These are phyloP conservation scores for Atkinsonella texensis DNA, from an alignment of 2,329 filamentous ascomycete genomes.

Conservation along the genomic window DNA sequence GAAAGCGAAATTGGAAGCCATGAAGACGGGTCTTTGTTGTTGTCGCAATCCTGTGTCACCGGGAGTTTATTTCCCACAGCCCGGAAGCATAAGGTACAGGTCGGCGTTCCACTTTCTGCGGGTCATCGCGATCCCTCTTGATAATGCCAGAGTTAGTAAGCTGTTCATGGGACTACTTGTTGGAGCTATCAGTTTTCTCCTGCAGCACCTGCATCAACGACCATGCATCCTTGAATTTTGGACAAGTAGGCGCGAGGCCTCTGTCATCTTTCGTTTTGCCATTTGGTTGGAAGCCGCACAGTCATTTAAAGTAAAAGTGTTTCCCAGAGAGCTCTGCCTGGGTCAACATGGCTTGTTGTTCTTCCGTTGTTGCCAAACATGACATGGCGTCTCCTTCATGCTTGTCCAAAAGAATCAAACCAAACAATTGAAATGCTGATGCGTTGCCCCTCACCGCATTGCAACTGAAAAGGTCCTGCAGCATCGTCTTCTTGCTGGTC, in stretches of 20 bases:
- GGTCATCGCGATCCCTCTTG: slow-evolving; percentile 5
- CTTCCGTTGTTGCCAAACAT: too few species aligned
- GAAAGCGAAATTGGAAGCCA: background rate
- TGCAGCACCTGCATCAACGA: background rate
- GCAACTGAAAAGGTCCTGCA: too few species aligned
- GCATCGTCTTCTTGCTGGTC: too few species aligned
- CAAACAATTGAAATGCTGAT: too few species aligned
- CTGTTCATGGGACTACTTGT: background rate
- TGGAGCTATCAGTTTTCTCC: background rate
- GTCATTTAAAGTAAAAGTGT: too few species aligned
- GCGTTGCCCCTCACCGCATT: too few species aligned
- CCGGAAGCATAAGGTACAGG: background rate
- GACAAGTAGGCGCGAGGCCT: background rate
- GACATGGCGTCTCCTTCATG: too few species aligned
- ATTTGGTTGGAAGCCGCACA: background rate
- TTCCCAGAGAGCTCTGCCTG: too few species aligned
- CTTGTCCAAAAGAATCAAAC: too few species aligned
- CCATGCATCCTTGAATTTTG: background rate
- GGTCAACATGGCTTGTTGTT: too few species aligned
- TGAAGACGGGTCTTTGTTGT: background rate
- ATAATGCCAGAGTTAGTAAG: background rate
- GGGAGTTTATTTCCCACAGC: background rate
- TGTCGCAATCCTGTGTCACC: background rate
- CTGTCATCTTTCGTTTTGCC: background rate
- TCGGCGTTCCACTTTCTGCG: slow-evolving; percentile 4